Percentiles rank a stretch among this genome's conserved stretches.
Conservation (phyloP, 2,329 filamentous ascomycete genomes). For the Fragosphaeria purpurea region DNA sequence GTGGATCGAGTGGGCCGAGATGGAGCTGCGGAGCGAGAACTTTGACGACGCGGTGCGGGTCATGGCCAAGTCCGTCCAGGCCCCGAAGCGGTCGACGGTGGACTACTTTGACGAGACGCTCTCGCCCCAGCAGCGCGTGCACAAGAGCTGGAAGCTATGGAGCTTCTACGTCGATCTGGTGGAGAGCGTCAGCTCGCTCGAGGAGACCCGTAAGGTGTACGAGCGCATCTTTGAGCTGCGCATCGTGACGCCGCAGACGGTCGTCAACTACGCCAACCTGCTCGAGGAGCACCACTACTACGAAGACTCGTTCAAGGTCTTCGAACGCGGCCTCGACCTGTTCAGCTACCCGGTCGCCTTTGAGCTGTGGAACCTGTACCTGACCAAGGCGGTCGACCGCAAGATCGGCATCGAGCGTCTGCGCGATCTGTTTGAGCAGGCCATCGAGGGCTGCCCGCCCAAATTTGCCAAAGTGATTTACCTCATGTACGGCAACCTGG, state of each 20-base stretch:
- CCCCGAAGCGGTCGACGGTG: conserved; percentile 95
- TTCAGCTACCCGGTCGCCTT: conserved; percentile 98
- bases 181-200: conserved; percentile 81
- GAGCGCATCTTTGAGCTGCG: conserved; percentile 96
- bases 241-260: conserved; percentile 94
- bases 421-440: conserved; percentile 93
- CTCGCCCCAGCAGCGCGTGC: conserved; percentile 88
- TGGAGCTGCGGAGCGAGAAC: conserved; percentile 92
- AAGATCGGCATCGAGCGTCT: conserved; percentile 92
- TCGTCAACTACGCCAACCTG: conserved; percentile 96
- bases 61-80: conserved; percentile 94
- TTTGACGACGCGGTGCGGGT: conserved; percentile 91
- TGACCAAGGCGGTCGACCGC: conserved; percentile 93
- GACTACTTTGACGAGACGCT: conserved; percentile 97
- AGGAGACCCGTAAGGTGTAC: conserved; percentile 90
- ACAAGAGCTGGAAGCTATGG: conserved; percentile 99
- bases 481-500: conserved; percentile 95
- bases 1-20: conserved; percentile 98
- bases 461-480: conserved; percentile 95
- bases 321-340: conserved; percentile 91
- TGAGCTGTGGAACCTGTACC: conserved; percentile 95
- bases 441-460: conserved; percentile 85
- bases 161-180: conserved; percentile 98
- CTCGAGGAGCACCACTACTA: conserved; percentile 91
- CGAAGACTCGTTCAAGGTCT: conserved; percentile 96